Evolutionary conservation across 148 eudicot species (phyloP), one percentile per base, ranked within the genome.

Genomic region (Vaccinium corymbosum): DNA sequence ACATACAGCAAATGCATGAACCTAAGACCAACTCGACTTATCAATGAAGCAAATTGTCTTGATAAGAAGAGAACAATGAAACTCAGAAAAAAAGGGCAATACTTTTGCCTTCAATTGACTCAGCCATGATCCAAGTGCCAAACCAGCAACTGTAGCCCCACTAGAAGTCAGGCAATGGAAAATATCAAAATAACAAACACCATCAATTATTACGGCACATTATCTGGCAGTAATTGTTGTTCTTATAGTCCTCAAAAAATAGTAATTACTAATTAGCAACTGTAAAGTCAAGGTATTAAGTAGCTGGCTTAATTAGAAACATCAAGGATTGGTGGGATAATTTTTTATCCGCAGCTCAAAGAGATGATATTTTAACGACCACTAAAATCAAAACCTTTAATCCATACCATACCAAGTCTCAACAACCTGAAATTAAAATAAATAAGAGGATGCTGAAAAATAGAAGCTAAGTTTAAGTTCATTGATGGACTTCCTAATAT

Each of bases 141-240:
- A 87, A 85, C 99, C 99, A 89, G 98, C 98, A 85, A 92, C 85
- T 49, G 98, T 94, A 87, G 92, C 99, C 78, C 99, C 99, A 86
- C 99, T 97, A 88, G 77, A 87, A 85, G 86, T 52, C 78, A 88
- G 57, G 74, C 48, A 85, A 88, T 83, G 75, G 55, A 29, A 57
- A 74, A 70, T 14, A 68, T 53, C 52, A 79, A 46, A 1, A 10
- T 52, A 83, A 46, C 17, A 8, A 83, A 76, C 12, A 75, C 27
- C 53, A 78, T 25, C 38, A 62, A 7, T 42, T 59, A 48, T 64
- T 61, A 81, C 22, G 10, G 32, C 81, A 59, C 19, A 68, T 29
- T 68, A 14, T 46, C 42, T 79, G 53, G 57, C 10, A 32, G 7
- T 80, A 64, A 16, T 35, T 29, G 4, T 51, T 17, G 51, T 51